A percentile compares a stretch with the other conserved stretches of the same genome.
Evolutionary conservation across 2,329 filamentous ascomycete species (phyloP).

Genomic region (Pyrenochaeta sp.): DNA sequence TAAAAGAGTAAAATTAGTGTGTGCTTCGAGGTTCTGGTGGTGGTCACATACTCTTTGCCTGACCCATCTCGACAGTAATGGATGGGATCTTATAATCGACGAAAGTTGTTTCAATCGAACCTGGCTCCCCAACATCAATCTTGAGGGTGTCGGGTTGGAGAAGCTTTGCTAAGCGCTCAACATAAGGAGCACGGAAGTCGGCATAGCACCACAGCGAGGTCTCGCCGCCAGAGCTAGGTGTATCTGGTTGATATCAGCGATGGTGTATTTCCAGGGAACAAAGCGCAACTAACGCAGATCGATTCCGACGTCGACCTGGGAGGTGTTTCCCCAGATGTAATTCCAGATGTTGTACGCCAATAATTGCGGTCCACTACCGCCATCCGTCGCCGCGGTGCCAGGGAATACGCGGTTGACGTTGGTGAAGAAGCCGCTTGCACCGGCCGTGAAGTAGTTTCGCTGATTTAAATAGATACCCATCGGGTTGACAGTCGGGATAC

Average conservation of each 20-base stretch:
- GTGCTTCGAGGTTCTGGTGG: background rate
- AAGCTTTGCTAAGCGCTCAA: slow-evolving; percentile 50
- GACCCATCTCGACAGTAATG: slow-evolving; percentile 50
- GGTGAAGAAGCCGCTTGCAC: slow-evolving; percentile 34
- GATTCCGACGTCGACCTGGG: slow-evolving; percentile 50
- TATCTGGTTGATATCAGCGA: slow-evolving; percentile 28
- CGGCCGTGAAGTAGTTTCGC: slow-evolving; percentile 47
- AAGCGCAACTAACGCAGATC: slow-evolving; percentile 34
- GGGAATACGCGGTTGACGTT: slow-evolving; percentile 50
- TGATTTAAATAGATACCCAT: slow-evolving; percentile 51
- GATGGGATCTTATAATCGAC: slow-evolving; percentile 45
- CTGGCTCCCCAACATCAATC: slow-evolving; percentile 49
- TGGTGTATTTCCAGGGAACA: background rate
- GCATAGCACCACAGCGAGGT: slow-evolving; percentile 51
- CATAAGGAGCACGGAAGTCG: slow-evolving; percentile 47
- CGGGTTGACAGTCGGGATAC: slow-evolving; percentile 49
- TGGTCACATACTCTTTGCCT: slow-evolving; percentile 32
- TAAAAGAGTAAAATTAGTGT: background rate
- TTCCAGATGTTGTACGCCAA: slow-evolving; percentile 50
- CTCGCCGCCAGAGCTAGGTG: slow-evolving; percentile 45
- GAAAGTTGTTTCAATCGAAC: slow-evolving; percentile 50
- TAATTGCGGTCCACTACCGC: slow-evolving; percentile 34
- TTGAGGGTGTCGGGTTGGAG: slow-evolving; percentile 50
- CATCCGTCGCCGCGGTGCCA: slow-evolving; percentile 30
- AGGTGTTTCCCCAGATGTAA: slow-evolving; percentile 47